phyloP scores from a whole-genome alignment of 225 moss, liverwort and hornwort species.

The Neckera pumila region DNA sequence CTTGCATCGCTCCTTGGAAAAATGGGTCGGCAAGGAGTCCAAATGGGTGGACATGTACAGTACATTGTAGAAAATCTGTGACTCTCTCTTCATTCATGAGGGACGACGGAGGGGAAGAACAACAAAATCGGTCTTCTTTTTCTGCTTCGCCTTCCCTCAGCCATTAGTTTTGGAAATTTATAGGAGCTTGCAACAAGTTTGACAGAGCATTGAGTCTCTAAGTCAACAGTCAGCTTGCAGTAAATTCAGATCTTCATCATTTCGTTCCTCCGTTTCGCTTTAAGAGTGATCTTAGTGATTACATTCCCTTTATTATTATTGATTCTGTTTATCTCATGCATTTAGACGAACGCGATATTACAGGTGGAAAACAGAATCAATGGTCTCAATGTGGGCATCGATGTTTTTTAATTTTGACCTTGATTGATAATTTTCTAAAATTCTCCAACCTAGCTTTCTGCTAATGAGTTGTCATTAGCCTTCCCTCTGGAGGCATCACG shows the following conservation, averaged over 20 bases:
- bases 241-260: not conserved
- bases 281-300: not conserved
- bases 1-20: slow-evolving; percentile 23
- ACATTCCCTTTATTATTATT: not conserved
- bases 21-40: slow-evolving; percentile 33
- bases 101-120: not conserved
- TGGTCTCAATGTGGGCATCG: too few species aligned
- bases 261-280: not conserved
- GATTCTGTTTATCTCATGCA: not conserved
- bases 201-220: not conserved
- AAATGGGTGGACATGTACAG: not conserved
- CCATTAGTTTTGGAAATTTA: not conserved
- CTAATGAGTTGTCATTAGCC: too few species aligned
- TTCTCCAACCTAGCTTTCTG: not conserved
- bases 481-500: not conserved
- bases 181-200: not conserved
- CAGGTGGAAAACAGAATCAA: not conserved
- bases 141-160: not conserved
- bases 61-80: not conserved
- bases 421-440: not conserved
- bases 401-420: not conserved
- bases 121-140: not conserved
- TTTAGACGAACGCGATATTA: not conserved
- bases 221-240: not conserved
- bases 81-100: not conserved